These are phyloP conservation scores for Curvularia hawaiiensis DNA, from an alignment of 2,329 filamentous ascomycete genomes.

Conservation along the genomic window DNA sequence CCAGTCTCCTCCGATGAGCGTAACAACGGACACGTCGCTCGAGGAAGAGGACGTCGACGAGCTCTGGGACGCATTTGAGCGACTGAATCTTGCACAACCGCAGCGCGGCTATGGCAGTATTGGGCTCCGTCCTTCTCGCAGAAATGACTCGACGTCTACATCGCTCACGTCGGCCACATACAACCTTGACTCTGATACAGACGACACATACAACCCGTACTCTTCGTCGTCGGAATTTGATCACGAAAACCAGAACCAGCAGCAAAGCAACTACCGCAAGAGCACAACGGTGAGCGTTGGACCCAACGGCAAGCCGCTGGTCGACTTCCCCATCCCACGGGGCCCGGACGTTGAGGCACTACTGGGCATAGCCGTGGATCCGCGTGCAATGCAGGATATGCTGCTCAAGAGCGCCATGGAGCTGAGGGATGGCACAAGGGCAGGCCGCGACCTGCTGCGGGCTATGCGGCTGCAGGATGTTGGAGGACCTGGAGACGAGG, in stretches of 20 bases:
- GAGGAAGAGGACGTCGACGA: conserved; percentile 46
- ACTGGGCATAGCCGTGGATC: conserved; percentile 27
- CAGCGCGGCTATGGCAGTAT: conserved; percentile 24
- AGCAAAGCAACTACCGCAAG: conserved; percentile 15
- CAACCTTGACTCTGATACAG: conserved; percentile 9
- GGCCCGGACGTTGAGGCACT: conserved; percentile 39
- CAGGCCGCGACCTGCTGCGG: conserved; percentile 38
- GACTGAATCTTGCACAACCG: conserved; percentile 18
- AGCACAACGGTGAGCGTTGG: conserved; percentile 33
- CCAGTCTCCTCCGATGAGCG: conserved; percentile 38
- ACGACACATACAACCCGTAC: conserved; percentile 30
- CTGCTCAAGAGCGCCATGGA: conserved; percentile 40
- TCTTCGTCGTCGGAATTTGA: conserved; percentile 27
- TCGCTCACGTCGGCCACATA: conserved; percentile 11
- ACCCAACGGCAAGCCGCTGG: conserved; percentile 39
- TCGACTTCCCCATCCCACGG: conserved; percentile 41
- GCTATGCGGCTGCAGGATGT: conserved; percentile 40
- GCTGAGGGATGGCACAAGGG: conserved; percentile 37
- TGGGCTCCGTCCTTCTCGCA: conserved; percentile 20
- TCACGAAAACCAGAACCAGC: conserved; percentile 14
- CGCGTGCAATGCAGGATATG: conserved; percentile 28
- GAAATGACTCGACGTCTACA: conserved; percentile 26
- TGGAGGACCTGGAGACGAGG: conserved; percentile 15
- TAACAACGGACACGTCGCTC: conserved; percentile 38
- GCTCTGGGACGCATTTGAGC: conserved; percentile 42